These are phyloP conservation scores for Acer campestre DNA, from an alignment of 345 rosid species.

Conservation along the genomic window DNA sequence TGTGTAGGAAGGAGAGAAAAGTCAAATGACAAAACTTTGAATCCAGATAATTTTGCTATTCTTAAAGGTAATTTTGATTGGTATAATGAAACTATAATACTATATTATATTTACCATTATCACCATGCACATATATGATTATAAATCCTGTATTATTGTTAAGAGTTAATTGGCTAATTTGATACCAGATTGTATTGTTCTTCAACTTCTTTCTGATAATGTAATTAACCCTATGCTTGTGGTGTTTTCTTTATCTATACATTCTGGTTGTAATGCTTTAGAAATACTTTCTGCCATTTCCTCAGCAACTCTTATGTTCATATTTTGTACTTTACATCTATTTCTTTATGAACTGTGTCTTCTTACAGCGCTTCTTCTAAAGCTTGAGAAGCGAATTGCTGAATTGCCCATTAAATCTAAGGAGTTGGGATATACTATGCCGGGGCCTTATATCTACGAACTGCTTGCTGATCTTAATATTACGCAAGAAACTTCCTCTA, in stretches of 20 bases:
- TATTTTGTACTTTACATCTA: slow-evolving; percentile 12
- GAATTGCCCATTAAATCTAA: slow-evolving; percentile 74
- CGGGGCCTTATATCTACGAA: slow-evolving; percentile 89
- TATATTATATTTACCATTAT: background rate
- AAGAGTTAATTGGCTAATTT: too few relatives aligned
- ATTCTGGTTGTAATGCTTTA: slow-evolving; percentile 17
- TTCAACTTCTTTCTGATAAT: background rate
- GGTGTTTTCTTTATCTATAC: background rate
- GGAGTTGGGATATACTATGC: slow-evolving; percentile 87
- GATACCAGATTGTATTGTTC: background rate
- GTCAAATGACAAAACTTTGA: slow-evolving; percentile 65
- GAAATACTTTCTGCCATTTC: slow-evolving; percentile 13
- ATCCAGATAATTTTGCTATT: slow-evolving; percentile 90
- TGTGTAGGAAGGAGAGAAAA: slow-evolving; percentile 59
- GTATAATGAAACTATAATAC: background rate
- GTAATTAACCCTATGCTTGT: background rate
- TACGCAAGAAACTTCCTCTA: slow-evolving; percentile 71
- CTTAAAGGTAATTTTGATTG: slow-evolving; percentile 62
- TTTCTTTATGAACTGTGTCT: slow-evolving; percentile 7
- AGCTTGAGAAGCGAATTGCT: slow-evolving; percentile 84
- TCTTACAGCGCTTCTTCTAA: slow-evolving; percentile 81
- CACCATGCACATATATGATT: background rate
- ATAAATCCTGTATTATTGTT: background rate
- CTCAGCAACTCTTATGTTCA: background rate
- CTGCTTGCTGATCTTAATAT: slow-evolving; percentile 80